Conservation (phyloP, 495 filamentous ascomycete species). For the Penicillium argentinense region DNA sequence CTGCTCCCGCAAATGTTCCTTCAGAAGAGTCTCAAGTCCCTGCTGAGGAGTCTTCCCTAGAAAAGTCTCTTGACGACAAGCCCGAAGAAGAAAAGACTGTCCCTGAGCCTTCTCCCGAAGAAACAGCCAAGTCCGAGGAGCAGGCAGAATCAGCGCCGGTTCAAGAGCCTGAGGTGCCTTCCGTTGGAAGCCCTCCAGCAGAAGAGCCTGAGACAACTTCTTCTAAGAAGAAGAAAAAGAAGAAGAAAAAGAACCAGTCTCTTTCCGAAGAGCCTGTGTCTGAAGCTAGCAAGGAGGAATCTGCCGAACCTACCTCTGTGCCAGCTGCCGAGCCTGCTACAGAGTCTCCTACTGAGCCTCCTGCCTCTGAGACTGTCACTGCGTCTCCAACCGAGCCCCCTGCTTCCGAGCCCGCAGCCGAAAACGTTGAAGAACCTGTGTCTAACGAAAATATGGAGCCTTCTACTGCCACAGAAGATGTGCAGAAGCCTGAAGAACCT, state of each 20-base stretch:
- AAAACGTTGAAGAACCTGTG: neutral
- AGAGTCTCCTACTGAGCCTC: neutral
- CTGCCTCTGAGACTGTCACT: neutral
- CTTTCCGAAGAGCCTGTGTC: constrained; percentile 13
- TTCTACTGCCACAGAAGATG: neutral
- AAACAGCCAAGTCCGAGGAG: neutral
- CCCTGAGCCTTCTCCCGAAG: constrained; percentile 7
- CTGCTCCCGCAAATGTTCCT: too few relatives aligned
- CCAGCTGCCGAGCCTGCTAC: constrained; percentile 1
- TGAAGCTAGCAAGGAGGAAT: neutral
- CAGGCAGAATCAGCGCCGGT: neutral
- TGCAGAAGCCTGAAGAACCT: constrained; percentile 4
- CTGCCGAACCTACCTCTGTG: constrained; percentile 1
- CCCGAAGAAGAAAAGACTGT: neutral
- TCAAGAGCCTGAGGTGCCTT: neutral
- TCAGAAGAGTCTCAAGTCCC: too few relatives aligned
- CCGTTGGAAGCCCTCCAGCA: neutral
- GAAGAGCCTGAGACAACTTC: constrained; percentile 1
- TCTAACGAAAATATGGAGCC: neutral
- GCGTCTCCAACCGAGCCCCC: neutral
- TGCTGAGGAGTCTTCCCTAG: neutral
- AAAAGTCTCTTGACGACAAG: constrained; percentile 3
- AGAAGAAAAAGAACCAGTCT: constrained; percentile 38
- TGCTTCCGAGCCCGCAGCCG: neutral
- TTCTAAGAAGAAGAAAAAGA: constrained; percentile 30